phyloP scores from a whole-genome alignment of 169 alveolate genomes.

The Cryptosporidium bovis region DNA sequence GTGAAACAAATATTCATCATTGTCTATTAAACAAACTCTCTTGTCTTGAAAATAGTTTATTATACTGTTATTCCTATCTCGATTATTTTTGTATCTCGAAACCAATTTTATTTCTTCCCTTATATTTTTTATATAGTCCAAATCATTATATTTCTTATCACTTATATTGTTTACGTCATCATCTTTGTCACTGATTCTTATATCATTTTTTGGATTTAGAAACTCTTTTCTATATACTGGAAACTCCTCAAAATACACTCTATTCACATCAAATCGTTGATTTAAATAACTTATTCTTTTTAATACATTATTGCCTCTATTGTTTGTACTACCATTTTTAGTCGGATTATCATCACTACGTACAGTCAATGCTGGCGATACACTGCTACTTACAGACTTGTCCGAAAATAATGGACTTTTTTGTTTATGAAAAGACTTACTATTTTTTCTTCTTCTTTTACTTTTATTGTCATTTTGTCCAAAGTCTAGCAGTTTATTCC shows the following conservation, averaged over 20 bases:
- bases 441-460: constrained; percentile 39
- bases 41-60: constrained; percentile 1
- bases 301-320: too few relatives aligned
- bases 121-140: background rate
- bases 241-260: constrained; percentile 62
- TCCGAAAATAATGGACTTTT: background rate
- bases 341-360: too few relatives aligned
- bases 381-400: background rate
- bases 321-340: too few relatives aligned
- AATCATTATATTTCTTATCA: too few relatives aligned
- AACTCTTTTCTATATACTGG: constrained; percentile 61
- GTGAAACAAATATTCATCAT: constrained; percentile 49
- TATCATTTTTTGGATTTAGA: background rate
- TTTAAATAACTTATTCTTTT: background rate
- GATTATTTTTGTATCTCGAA: constrained; percentile 14
- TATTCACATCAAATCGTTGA: constrained; percentile 17
- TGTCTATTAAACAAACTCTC: constrained; percentile 39
- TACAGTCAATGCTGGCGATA: too few relatives aligned
- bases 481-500: constrained; percentile 19
- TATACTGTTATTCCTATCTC: background rate
- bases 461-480: constrained; percentile 19
- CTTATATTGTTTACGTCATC: background rate
- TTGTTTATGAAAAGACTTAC: background rate
- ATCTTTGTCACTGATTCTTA: background rate
- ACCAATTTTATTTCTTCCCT: constrained; percentile 13